Base-by-base conservation (phyloP, 2,329 filamentous ascomycete species). In the Talaromyces sp. region DNA sequence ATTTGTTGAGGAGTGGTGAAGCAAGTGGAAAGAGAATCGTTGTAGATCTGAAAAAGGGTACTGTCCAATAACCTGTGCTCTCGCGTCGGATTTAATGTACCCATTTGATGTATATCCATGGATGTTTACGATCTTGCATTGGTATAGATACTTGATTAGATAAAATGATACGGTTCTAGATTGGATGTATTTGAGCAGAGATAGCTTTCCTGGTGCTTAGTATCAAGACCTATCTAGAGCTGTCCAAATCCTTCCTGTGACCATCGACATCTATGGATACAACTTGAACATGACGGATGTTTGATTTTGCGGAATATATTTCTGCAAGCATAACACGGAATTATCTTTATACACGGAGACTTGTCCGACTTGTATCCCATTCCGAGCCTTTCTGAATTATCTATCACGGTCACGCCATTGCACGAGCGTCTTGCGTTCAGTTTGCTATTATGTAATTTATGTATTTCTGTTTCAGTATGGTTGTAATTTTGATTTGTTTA, bases 1-100 rank as follows among this genome's bases (percentile, higher is more conserved):
- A 90, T 65, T 76, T 79, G 5, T 81, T 91, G 79, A 78, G 86
- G 13, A 80, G 78, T 59, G 86, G 88, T 0, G 82, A 84, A 56
- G 82, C 89, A 9, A 84, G 84, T 52, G 88, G 88, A 0, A 87
- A 86, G 11, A 81, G 87, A 46, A 75, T 91, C 45, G 84, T 91
- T n/a, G 83, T 89, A 7, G 65, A 68, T 56, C 55, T 74, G 43
- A 53, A 39, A 28, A 60, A 19, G 21, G 22, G 28, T 5, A 15
- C 50, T 35, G 9, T 36, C 21, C 7, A 40, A 19, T 15, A n/a
- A 21, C 2, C 10, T n/a, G 19, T 9, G 35, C 21, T 28, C 21
- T 37, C 11, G 33, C 10, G 19, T 51, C 25, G 9, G 40, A 28
- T 22, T 5, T 21, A 36, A 3, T 25, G 31, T 48, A 4, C 4